phyloP scores from a whole-genome alignment of 1,284 basidiomycete genomes.

The Ganoderma sinense region DNA sequence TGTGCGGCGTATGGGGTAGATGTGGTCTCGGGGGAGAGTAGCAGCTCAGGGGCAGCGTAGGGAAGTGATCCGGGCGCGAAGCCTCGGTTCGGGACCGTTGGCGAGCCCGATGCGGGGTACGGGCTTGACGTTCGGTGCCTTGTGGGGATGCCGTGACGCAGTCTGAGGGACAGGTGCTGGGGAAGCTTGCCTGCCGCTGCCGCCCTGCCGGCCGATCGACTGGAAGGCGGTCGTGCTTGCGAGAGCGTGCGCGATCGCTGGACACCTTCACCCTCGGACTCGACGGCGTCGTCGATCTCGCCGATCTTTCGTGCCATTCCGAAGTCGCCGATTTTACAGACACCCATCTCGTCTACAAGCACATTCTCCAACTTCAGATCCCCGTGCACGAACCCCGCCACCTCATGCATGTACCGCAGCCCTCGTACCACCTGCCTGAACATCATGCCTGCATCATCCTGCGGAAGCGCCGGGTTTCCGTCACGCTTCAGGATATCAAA shows the following conservation, averaged over 20 bases:
- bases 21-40: slow-evolving; percentile 49
- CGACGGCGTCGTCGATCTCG: slow-evolving; percentile 39
- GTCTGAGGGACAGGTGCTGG: slow-evolving; percentile 45
- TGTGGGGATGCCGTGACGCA: slow-evolving; percentile 44
- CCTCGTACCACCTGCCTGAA: slow-evolving; percentile 92
- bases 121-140: slow-evolving; percentile 71
- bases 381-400: slow-evolving; percentile 82
- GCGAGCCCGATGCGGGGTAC: slow-evolving; percentile 43
- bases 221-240: slow-evolving; percentile 27
- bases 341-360: slow-evolving; percentile 85
- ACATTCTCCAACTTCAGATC: slow-evolving; percentile 99
- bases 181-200: slow-evolving; percentile 35
- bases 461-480: slow-evolving; percentile 67
- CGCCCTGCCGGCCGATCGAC: slow-evolving; percentile 34
- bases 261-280: slow-evolving; percentile 44
- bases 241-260: slow-evolving; percentile 32
- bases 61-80: slow-evolving; percentile 89
- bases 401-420: slow-evolving; percentile 86
- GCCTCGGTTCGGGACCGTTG: slow-evolving; percentile 40
- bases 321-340: slow-evolving; percentile 86
- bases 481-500: slow-evolving; percentile 85
- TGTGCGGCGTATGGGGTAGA: slow-evolving; percentile 46
- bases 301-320: slow-evolving; percentile 78
- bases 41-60: slow-evolving; percentile 87
- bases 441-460: slow-evolving; percentile 86